Evolutionary conservation across 2,329 filamentous ascomycete species (phyloP), one percentile per base, ranked within the genome.

Genomic region (Daldinia eschscholtzii): DNA sequence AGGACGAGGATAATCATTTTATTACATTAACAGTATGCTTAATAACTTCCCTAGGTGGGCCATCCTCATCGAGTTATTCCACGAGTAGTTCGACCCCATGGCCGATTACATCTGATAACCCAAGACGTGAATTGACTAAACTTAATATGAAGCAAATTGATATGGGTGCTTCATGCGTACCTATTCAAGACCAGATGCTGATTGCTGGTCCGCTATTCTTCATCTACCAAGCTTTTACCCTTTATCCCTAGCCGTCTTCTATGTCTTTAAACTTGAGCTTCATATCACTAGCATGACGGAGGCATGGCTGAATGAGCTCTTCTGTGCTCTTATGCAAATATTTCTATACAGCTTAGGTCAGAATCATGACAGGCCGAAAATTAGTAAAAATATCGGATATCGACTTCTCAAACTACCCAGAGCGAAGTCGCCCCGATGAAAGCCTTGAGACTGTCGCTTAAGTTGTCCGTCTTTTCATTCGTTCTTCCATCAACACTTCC

Each of bases 1-100:
- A 42, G 64, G 61, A 55, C 57, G 70, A 57, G 64, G 64, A 12
- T 46, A 67, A 30, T 61, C n/a, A 55, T 41, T 52, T 7, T 13
- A 28, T 23, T 28, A 23, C 33, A 18, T 37, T 37, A 55, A 26
- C 6, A 15, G 23, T 30, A 26, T 39, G 18, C 9, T 4, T 10
- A 55, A 55, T 39, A 10, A 35, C 10, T 7, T 35, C 20, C 20
- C 20, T 55, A 26, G 33, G 10, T 55, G 33, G 13, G n/a, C 12
- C 9, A 18, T 15, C 33, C 33, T 20, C 18, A 30, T 15, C 33
- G 10, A 20, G 18, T 12, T 10, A 20, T 23, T 37, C 10, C 52
- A 26, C 20, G 18, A 13, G n/a, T 55, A 37, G 30, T 26, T 3
- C 12, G 15, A 30, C 13, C 4, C 23, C 18, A 15, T 23, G 5